Evolutionary conservation across 768 basidiomycete species (phyloP).

Genomic region (Candolleomyces eurysporus): DNA sequence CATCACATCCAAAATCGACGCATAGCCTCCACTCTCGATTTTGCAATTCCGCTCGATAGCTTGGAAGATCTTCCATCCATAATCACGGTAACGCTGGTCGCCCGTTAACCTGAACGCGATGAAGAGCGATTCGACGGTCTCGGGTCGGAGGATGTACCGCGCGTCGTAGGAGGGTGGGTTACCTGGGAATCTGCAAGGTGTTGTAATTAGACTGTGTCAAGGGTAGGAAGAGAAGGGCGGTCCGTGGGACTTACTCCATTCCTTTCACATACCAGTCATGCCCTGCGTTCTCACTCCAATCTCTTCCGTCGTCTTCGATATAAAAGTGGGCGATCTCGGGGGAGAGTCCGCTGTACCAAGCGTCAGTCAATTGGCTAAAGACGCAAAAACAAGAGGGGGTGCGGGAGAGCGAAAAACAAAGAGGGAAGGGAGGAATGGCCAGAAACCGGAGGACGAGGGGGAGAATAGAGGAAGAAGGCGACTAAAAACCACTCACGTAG

Average conservation of each 20-base stretch:
- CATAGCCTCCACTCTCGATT: constrained; percentile 79
- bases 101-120: constrained; percentile 89
- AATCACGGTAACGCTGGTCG: constrained; percentile 72
- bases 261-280: constrained; percentile 94
- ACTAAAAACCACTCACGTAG: too few species aligned
- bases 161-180: constrained; percentile 70
- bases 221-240: not conserved
- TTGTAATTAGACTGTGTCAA: not conserved
- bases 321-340: constrained; percentile 91
- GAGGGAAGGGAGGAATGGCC: too few species aligned
- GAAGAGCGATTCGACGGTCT: constrained; percentile 94
- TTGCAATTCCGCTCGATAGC: constrained; percentile 84
- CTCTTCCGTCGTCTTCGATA: constrained; percentile 54
- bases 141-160: constrained; percentile 85
- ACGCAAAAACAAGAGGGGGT: too few species aligned
- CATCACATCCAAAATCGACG: constrained; percentile 83
- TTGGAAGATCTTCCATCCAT: constrained; percentile 88
- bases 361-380: not conserved
- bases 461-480: too few species aligned
- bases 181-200: constrained; percentile 21
- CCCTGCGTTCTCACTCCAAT: constrained; percentile 39
- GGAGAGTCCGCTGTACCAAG: constrained; percentile 62
- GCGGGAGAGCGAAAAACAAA: too few species aligned
- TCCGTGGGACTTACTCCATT: constrained; percentile 42
- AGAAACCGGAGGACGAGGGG: too few species aligned